phyloP scores from a whole-genome alignment of 805 yeast genomes.

The Candida pseudofarinosa region DNA sequence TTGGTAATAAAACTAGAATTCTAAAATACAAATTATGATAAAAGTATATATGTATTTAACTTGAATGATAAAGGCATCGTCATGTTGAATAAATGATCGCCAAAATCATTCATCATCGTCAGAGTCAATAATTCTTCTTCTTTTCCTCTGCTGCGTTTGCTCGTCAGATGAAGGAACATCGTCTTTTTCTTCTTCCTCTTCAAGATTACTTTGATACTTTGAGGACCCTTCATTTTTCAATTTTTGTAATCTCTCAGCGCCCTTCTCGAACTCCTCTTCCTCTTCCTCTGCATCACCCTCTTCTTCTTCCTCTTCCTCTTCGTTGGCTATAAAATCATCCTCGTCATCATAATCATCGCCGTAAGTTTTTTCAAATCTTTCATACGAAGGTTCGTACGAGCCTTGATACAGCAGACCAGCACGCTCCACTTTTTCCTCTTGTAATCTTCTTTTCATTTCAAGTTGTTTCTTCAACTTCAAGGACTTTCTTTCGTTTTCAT shows the following conservation, averaged over 20 bases:
- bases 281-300: conserved; percentile 44
- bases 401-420: conserved; percentile 22
- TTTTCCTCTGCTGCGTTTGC: conserved; percentile 36
- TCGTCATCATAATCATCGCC: conserved; percentile 38
- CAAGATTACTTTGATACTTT: conserved; percentile 28
- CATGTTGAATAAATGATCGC: too few relatives aligned
- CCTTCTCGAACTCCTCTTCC: conserved; percentile 48
- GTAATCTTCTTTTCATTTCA: conserved; percentile 54
- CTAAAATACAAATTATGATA: not conserved
- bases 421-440: conserved; percentile 57
- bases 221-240: conserved; percentile 55
- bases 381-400: conserved; percentile 33
- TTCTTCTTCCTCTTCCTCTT: conserved; percentile 34
- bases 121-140: conserved; percentile 46
- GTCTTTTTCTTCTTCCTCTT: conserved; percentile 14
- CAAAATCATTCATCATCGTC: conserved; percentile 60
- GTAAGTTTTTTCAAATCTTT: conserved; percentile 34
- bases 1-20: not conserved
- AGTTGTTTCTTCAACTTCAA: conserved; percentile 64
- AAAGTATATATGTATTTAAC: not conserved
- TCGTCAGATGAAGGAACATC: conserved; percentile 20
- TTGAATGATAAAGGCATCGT: too few relatives aligned
- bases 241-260: conserved; percentile 55
- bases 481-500: conserved; percentile 55
- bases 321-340: conserved; percentile 43